Evolutionary conservation across 2,329 filamentous ascomycete species (phyloP).

Genomic region (Colletotrichum caudatum): DNA sequence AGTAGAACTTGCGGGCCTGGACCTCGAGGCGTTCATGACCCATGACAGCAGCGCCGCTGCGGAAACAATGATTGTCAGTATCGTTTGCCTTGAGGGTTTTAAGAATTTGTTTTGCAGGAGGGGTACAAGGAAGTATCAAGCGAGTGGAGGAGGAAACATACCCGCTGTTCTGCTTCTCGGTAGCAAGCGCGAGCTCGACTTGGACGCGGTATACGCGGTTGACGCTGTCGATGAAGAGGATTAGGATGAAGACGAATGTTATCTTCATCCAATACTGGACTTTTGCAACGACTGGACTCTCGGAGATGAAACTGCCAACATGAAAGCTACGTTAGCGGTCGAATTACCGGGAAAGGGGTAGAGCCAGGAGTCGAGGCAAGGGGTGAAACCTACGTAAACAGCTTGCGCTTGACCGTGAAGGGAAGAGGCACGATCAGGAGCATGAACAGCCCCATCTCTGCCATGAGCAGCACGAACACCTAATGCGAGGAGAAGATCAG

Average conservation of each 20-base stretch:
- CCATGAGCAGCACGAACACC: conserved; percentile 86
- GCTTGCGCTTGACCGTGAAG: conserved; percentile 84
- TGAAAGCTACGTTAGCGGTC: conserved; percentile 18
- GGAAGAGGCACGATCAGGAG: conserved; percentile 87
- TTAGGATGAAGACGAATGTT: conserved; percentile 98
- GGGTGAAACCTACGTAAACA: conserved; percentile 73
- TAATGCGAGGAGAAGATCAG: conserved; percentile 50
- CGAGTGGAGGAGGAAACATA: conserved; percentile 54
- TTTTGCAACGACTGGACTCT: conserved; percentile 86
- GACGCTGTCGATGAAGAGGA: conserved; percentile 97
- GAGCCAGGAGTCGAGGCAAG: neutral
- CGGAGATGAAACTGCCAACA: conserved; percentile 84
- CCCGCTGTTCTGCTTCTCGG: conserved; percentile 68
- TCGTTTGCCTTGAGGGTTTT: neutral
- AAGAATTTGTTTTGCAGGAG: neutral
- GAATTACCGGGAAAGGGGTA: neutral
- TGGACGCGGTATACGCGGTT: conserved; percentile 86
- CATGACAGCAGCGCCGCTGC: conserved; percentile 73
- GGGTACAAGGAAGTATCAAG: conserved; percentile 17
- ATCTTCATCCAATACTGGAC: conserved; percentile 99
- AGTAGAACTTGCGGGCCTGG: conserved; percentile 99
- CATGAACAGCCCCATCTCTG: conserved; percentile 86
- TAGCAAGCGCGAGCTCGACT: conserved; percentile 81
- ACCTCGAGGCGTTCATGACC: conserved; percentile 97
- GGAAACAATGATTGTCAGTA: neutral